Conservation (phyloP, 1,139 yeast genomes). For the Protomyces inundatus region DNA sequence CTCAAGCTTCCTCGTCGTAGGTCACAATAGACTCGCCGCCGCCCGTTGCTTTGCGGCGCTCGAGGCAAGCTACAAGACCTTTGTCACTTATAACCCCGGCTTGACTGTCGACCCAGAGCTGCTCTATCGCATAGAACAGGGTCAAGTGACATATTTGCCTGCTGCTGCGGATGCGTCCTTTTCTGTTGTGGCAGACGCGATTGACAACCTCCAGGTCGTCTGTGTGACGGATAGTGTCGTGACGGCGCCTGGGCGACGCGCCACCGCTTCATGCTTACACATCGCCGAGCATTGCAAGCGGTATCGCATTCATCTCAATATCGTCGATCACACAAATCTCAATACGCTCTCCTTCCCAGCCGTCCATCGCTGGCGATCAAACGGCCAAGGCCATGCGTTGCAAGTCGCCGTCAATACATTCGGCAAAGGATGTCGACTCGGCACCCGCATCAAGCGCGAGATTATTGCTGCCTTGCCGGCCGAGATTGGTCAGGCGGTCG, state of each 20-base stretch:
- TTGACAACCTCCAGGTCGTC: conserved; percentile 4
- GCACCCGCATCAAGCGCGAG: conserved; percentile 73
- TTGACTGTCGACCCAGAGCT: conserved; percentile 8
- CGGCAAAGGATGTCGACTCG: conserved; percentile 86
- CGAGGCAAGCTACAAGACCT: conserved; percentile 5
- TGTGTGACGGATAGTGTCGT: conserved; percentile 15
- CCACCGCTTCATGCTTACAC: neutral
- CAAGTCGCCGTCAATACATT: conserved; percentile 80
- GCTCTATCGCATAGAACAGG: neutral
- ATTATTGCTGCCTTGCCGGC: conserved; percentile 60
- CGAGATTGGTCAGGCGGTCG: conserved; percentile 50
- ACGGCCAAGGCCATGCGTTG: conserved; percentile 60
- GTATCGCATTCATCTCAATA: conserved; percentile 69
- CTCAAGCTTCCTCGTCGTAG: conserved; percentile 9
- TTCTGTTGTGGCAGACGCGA: neutral
- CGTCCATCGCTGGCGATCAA: conserved; percentile 40
- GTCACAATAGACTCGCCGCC: conserved; percentile 17
- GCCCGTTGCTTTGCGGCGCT: conserved; percentile 6
- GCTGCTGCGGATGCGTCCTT: neutral
- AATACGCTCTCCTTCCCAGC: conserved; percentile 77
- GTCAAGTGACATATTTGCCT: neutral
- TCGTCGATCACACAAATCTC: conserved; percentile 63
- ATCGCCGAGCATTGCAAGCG: conserved; percentile 2
- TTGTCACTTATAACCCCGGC: neutral
- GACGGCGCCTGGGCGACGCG: neutral